Evolutionary conservation across 257 asterid species (phyloP), one percentile per base, ranked within the genome.

Genomic region (Verbascum thapsus): DNA sequence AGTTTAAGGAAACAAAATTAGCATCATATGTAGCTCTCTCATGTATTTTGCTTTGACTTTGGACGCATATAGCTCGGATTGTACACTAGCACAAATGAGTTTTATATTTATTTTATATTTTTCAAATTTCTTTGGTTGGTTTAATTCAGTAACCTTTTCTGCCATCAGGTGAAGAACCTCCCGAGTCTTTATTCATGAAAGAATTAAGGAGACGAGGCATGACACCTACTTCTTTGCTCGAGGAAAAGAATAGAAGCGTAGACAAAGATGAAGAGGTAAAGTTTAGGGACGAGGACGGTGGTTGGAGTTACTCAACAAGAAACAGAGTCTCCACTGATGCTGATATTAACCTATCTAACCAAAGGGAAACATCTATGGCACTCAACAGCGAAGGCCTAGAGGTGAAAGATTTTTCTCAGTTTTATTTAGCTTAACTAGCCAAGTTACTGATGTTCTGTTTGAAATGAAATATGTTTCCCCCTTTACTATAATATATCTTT

Each of bases 371-470:
- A 71, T 92, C 99, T 30, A 83, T 84, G 95, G 90, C 95, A 38
- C 82, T 92, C 60, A 92, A 92, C 76, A 92, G 97, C 26, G 96
- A 92, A 81, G 99, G 99, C 72, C 88, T 92, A 58, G 97, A 89
- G 99, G 99, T 92, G 62, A 76, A 63, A 44, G n/a, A 52, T 51
- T 34, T 13, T 23, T 41, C 17, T 41, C 26, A 41, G 6, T 48
- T 51, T 42, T 35, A 6, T 23, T 52, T 56, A 12, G 44, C 61
- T 13, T 11, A 48, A 0, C 57, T 20, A 7, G 37, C 3, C 23
- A 20, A 40, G 35, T 40, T 38, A 26, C 18, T 17, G 45, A 9
- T 39, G 18, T 37, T 49, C 41, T 47, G 41, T 45, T 6, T 45
- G 48, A 58, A 13, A 62, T 58, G 10, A n/a, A 32, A 48, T 40